Conservation (phyloP, 768 basidiomycete genomes). For the Amanita rimosa region DNA sequence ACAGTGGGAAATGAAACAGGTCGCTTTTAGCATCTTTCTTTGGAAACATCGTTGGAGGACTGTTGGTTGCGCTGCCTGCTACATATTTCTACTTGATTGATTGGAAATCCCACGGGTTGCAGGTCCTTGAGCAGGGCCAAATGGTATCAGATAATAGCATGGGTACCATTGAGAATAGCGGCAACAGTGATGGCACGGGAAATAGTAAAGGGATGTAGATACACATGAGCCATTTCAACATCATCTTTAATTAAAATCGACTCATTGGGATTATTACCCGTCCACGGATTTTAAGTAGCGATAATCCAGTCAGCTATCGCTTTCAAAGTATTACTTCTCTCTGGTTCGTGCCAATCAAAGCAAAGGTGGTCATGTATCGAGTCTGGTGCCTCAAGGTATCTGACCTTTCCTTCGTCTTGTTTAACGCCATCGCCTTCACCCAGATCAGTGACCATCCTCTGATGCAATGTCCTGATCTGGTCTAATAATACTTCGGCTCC, state of each 20-base stretch:
- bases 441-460: conserved; percentile 40
- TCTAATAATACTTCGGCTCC: conserved; percentile 51
- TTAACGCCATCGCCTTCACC: conserved; percentile 29
- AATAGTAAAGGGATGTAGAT: background rate
- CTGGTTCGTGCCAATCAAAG: conserved; percentile 41
- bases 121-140: conserved; percentile 27
- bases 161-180: background rate
- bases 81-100: conserved; percentile 54
- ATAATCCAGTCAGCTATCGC: conserved; percentile 39
- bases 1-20: conserved; percentile 8
- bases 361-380: conserved; percentile 43
- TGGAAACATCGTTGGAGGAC: conserved; percentile 58
- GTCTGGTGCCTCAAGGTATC: conserved; percentile 38
- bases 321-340: conserved; percentile 33
- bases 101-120: conserved; percentile 27
- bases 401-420: conserved; percentile 29
- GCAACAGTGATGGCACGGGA: background rate
- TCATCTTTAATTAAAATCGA: too few relatives aligned
- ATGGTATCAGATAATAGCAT: conserved; percentile 5
- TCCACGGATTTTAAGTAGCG: background rate
- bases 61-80: conserved; percentile 53
- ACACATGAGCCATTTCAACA: background rate
- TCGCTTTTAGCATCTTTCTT: conserved; percentile 56
- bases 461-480: conserved; percentile 30
- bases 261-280: too few relatives aligned